These are phyloP conservation scores for Arachis monticola DNA, from an alignment of 331 rosid genomes.

Conservation along the genomic window DNA sequence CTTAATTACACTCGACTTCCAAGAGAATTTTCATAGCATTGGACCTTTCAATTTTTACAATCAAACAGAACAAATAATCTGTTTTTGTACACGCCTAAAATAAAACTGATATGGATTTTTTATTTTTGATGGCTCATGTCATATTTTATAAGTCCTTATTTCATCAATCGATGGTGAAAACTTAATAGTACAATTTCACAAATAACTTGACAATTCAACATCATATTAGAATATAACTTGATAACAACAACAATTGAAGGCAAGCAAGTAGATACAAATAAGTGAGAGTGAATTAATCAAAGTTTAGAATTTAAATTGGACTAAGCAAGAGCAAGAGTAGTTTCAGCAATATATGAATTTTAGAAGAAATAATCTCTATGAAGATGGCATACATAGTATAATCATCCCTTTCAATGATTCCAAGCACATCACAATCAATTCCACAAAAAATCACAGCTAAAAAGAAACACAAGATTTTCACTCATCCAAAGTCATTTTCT, in stretches of 20 bases:
- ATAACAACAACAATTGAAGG: background rate
- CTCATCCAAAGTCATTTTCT: constrained; percentile 1
- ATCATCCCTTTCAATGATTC: background rate
- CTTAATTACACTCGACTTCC: background rate
- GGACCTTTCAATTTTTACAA: constrained; percentile 2
- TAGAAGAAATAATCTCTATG: background rate
- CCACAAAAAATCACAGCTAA: background rate
- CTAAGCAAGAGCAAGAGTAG: background rate
- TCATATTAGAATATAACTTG: constrained; percentile 8
- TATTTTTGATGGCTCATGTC: background rate
- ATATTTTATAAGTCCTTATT: background rate
- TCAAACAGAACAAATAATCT: constrained; percentile 2
- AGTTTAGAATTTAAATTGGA: constrained; percentile 1
- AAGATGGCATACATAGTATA: background rate
- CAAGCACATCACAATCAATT: constrained; percentile 9
- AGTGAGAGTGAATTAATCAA: constrained; percentile 2
- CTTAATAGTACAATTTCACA: constrained; percentile 8
- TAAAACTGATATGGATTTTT: background rate
- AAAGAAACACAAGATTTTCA: constrained; percentile 9
- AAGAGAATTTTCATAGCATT: background rate
- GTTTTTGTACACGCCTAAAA: background rate
- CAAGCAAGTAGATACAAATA: background rate
- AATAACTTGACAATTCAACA: background rate
- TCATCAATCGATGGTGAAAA: background rate
- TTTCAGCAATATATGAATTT: constrained; percentile 15